Conservation (phyloP, 305 asterid species). For the Stenogyne calaminthoides region DNA sequence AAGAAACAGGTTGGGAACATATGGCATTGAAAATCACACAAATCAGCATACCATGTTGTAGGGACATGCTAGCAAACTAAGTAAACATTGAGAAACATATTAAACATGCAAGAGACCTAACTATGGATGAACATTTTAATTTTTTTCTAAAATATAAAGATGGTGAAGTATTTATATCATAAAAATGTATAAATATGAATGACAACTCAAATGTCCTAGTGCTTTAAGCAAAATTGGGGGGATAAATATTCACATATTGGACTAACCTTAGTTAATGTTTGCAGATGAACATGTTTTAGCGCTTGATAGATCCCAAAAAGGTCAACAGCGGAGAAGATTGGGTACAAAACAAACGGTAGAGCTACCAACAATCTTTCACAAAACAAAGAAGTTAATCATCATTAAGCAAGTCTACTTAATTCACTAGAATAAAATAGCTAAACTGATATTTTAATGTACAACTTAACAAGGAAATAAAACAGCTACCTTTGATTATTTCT, state of each 20-base stretch:
- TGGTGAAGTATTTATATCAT: background rate
- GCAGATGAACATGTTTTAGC: conserved; percentile 91
- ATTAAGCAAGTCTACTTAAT: conserved; percentile 9
- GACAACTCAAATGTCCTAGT: background rate
- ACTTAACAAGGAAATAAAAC: background rate
- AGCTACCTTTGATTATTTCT: conserved; percentile 71
- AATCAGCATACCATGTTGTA: too few relatives aligned
- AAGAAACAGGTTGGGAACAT: background rate
- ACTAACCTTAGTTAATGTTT: conserved; percentile 89
- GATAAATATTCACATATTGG: background rate
- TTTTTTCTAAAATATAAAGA: background rate
- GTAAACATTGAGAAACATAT: too few relatives aligned
- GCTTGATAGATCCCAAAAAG: conserved; percentile 91
- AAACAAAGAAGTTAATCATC: conserved; percentile 34
- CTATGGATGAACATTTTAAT: background rate
- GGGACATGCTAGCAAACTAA: too few relatives aligned
- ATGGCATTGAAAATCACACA: background rate
- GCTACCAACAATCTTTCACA: conserved; percentile 70
- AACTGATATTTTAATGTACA: background rate
- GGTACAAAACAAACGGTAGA: conserved; percentile 78
- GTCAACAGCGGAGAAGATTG: conserved; percentile 76
- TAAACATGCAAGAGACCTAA: background rate
- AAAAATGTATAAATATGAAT: background rate
- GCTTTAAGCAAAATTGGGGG: background rate
- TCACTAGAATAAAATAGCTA: background rate